Evolutionary conservation across 164 flowering plant species (phyloP).

Genomic region (Dillenia suffruticosa): DNA sequence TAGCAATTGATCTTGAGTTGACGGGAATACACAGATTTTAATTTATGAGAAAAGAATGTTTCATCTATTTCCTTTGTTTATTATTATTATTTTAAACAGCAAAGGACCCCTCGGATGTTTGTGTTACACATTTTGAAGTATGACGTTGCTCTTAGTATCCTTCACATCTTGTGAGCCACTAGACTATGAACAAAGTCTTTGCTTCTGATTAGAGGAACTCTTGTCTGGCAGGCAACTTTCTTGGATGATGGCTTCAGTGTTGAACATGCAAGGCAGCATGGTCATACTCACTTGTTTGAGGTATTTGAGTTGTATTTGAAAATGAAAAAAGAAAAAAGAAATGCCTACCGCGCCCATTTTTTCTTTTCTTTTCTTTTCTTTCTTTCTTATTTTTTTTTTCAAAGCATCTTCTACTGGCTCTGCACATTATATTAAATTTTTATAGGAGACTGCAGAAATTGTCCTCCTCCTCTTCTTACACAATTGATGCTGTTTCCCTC

Average conservation of each 20-base stretch:
- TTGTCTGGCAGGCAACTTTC: slow-evolving; percentile 73
- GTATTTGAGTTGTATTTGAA: slow-evolving; percentile 59
- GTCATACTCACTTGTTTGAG: slow-evolving; percentile 91
- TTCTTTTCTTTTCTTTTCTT: neutral
- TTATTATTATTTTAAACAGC: too few species aligned
- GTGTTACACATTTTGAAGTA: neutral
- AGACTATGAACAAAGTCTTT: neutral
- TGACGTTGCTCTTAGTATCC: too few species aligned
- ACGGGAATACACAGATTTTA: too few species aligned
- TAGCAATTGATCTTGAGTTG: too few species aligned
- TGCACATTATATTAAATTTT: neutral
- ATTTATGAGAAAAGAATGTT: too few species aligned
- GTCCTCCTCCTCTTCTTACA: too few species aligned
- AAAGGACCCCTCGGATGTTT: neutral
- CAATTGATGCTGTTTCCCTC: too few species aligned
- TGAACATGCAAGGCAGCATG: slow-evolving; percentile 86
- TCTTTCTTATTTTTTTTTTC: neutral
- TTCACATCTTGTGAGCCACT: too few species aligned
- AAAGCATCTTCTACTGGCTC: neutral
- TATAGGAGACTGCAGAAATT: too few species aligned
- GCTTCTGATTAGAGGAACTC: slow-evolving; percentile 3
- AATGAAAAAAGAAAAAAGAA: neutral
- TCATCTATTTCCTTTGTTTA: too few species aligned
- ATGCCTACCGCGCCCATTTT: too few species aligned
- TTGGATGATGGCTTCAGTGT: slow-evolving; percentile 67